Evolutionary conservation across 2,329 filamentous ascomycete genomes (phyloP), one percentile per base, ranked within the genome.

Genomic region (Ophiostoma himal-ulmi): DNA sequence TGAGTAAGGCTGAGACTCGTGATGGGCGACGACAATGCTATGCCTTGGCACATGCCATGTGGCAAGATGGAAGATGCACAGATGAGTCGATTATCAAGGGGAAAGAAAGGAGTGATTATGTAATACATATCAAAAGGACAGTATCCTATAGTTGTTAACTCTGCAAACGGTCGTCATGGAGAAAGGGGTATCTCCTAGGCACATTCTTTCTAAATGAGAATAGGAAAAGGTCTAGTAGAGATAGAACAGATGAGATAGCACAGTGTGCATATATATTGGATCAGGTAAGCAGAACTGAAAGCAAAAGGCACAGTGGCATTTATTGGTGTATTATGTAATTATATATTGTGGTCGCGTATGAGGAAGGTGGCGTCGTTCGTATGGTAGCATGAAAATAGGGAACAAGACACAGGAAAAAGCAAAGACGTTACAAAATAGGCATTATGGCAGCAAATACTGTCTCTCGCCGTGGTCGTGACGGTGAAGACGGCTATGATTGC

Each of bases 1-100:
- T 39, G 62, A 13, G 36, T 41, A 65, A 65, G 62, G 48, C 60
- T 48, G 37, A 69, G 68, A 41, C 69, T 22, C 22, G 20, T 30
- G 37, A 22, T 39, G 36, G 36, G n/a, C 36, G 34, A 22, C 62
- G 34, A 22, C 62, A 20, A 64, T 48, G 44, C 14, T 17, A 20
- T 48, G 44, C 17, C 44, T 48, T 20, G 17, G 44, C 44, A 48
- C 5, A 48, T 48, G 17, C 44, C 20, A 48, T 48, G 44, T 48
- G 44, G 44, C 44, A 48, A 7, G 26, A 62, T 22, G 57, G 36
- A 30, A 13, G 22, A n/a, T 8, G 6, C 8, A 4, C 2, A 14
- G 13, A 26, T 11, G 52, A n/a, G 48, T 10, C 5, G 52, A 57
- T 11, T 57, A 13, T 4, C n/a, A 11, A 57, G 8, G 52, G n/a